Percentiles rank a stretch among this genome's conserved stretches.
phyloP scores from a whole-genome alignment of 768 basidiomycete species.

The Mycena alexandri region DNA sequence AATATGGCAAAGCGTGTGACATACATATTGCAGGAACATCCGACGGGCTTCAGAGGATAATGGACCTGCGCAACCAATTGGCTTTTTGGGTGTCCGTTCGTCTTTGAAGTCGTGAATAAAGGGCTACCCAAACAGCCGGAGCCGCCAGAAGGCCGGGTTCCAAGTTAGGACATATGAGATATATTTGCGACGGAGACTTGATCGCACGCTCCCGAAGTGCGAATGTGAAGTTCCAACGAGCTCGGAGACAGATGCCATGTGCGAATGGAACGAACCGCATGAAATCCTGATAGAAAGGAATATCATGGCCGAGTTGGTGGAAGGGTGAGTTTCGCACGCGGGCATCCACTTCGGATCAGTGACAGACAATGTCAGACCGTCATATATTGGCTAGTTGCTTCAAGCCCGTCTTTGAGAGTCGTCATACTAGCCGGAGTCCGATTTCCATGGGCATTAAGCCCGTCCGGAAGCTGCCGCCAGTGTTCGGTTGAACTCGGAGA shows the following conservation, averaged over 20 bases:
- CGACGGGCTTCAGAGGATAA: slow-evolving; percentile 26
- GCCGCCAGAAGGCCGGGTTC: slow-evolving; percentile 27
- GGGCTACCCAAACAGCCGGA: slow-evolving; percentile 10
- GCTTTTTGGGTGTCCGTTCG: slow-evolving; percentile 29
- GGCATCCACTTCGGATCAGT: slow-evolving; percentile 2
- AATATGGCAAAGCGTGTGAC: slow-evolving; percentile 22
- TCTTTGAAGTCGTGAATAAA: slow-evolving; percentile 5
- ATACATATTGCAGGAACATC: slow-evolving; percentile 22
- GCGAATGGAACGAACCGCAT: slow-evolving; percentile 3
- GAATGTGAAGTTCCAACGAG: slow-evolving; percentile 1
- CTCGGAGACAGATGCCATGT: slow-evolving; percentile 22
- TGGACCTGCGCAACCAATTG: slow-evolving; percentile 11
- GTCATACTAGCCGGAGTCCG: slow-evolving; percentile 23
- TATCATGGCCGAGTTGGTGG: slow-evolving; percentile 3
- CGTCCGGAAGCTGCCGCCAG: slow-evolving; percentile 18
- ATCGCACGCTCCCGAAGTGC: slow-evolving; percentile 5
- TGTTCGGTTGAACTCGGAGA: slow-evolving; percentile 8
- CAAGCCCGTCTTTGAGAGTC: slow-evolving; percentile 13
- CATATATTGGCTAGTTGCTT: slow-evolving; percentile 10
- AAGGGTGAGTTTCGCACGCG: slow-evolving; percentile 14
- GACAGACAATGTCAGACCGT: slow-evolving; percentile 30
- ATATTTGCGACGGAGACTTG: slow-evolving; percentile 28
- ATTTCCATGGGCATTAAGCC: slow-evolving; percentile 30
- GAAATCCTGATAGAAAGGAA: background rate
- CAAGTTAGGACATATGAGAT: slow-evolving; percentile 36